Base-by-base conservation (phyloP, 345 rosid genomes). In the Pistacia vera region DNA sequence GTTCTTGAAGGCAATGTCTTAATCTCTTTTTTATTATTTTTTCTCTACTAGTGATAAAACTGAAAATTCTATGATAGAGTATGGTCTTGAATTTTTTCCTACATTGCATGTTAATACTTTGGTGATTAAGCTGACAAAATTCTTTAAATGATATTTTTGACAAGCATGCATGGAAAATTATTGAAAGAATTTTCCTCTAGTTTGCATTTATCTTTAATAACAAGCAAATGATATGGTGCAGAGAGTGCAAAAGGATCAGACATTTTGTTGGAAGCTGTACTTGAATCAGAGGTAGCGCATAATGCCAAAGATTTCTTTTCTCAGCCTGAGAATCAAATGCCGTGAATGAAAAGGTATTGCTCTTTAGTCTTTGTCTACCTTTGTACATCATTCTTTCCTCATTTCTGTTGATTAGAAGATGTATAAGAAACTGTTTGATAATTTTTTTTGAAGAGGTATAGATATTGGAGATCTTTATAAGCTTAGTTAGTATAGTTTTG, bases 201-300 rank as follows among this genome's bases (percentile, higher is more conserved):
- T 71, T 57, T 71, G 3, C 22, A 58, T 20, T 78, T 12, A 74
- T 46, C 16, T 60, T 61, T 17, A 73, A 25, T 70, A 44, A 65
- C 35, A 46, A 14, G 66, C 70, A 20, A 14, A 46, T 75, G 46
- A 46, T 80, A n/a, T 60, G 59, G 70, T 83, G 71, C 80, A 88
- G 95, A 78, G 71, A 80, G 57, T 75, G 72, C 76, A 4, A 88
- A 72, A 79, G 93, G 92, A 81, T 88, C 96, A 51, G 93, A 89
- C 70, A 70, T 91, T 64, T 75, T 89, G 82, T 22, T 91, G 74
- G 93, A 89, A 75, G 93, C 96, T 12, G 77, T 89, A 66, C 77
- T 89, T 67, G 96, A 91, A 83, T 88, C 96, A 2, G 92, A 91
- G 77, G 92, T 86, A 41, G 93, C 92, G 33, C 79, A 64, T 56